These are phyloP conservation scores for Nakazawaea holstii DNA, from an alignment of 805 yeast genomes.

Conservation along the genomic window DNA sequence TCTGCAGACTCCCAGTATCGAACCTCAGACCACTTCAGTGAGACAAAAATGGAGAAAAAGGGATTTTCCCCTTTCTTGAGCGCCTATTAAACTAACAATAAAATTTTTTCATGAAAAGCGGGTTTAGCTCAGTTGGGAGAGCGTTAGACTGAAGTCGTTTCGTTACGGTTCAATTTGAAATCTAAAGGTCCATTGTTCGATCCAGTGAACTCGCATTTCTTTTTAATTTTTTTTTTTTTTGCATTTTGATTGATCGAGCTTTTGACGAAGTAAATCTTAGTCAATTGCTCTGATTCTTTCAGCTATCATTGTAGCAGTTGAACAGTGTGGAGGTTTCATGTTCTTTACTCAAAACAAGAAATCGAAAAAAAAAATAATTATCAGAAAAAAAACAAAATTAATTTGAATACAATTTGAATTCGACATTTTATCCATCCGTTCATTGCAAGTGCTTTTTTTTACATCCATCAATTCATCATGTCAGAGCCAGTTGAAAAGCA, in stretches of 20 bases:
- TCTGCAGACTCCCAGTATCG: too few relatives aligned
- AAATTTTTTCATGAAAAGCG: constrained; percentile 1
- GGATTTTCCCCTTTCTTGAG: too few relatives aligned
- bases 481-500: not conserved
- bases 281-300: too few relatives aligned
- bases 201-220: constrained; percentile 13
- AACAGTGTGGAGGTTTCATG: too few relatives aligned
- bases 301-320: too few relatives aligned
- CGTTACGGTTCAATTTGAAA: constrained; percentile 10
- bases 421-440: not conserved
- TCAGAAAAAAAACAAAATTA: not conserved
- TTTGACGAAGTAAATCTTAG: too few relatives aligned
- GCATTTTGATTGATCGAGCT: not conserved
- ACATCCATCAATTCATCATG: not conserved
- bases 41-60: too few relatives aligned
- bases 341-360: too few relatives aligned
- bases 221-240: constrained; percentile 1
- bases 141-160: constrained; percentile 13
- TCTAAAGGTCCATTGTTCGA: constrained; percentile 14
- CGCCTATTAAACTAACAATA: too few relatives aligned
- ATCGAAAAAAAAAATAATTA: too few relatives aligned
- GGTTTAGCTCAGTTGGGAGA: constrained; percentile 14
- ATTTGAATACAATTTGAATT: too few relatives aligned
- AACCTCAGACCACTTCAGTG: too few relatives aligned
- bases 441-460: not conserved